A percentile compares a stretch with the other conserved stretches of the same genome.
Conservation (phyloP, 129 eudicot species). For the Tagetes erecta region DNA sequence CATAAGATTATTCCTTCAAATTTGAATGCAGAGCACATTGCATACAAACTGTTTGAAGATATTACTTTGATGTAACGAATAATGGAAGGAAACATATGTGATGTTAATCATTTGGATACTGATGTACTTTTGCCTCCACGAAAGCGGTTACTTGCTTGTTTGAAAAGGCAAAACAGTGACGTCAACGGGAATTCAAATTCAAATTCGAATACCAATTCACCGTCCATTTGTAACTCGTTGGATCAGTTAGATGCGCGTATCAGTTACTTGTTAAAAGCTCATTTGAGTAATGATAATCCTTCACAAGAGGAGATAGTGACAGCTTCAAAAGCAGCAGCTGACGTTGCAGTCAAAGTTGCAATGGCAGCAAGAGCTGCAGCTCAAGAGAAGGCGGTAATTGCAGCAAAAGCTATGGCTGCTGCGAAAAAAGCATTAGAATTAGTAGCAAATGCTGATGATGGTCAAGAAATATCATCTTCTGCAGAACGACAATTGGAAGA, state of each 20-base stretch:
- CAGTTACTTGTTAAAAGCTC: constrained; percentile 51
- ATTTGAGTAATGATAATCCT: constrained; percentile 49
- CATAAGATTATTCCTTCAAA: constrained; percentile 30
- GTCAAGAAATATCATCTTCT: constrained; percentile 29
- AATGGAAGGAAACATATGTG: constrained; percentile 64
- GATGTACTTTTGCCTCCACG: constrained; percentile 94
- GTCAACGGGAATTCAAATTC: constrained; percentile 16
- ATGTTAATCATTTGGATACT: constrained; percentile 56
- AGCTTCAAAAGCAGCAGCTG: constrained; percentile 61
- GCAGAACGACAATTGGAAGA: constrained; percentile 44
- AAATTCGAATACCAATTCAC: constrained; percentile 16
- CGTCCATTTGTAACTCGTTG: constrained; percentile 32
- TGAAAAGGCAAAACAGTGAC: constrained; percentile 71
- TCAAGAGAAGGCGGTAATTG: constrained; percentile 72
- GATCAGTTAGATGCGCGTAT: constrained; percentile 50
- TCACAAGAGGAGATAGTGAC: constrained; percentile 66
- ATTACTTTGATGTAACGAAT: constrained; percentile 41
- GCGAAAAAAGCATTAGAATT: constrained; percentile 83
- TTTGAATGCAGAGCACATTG: constrained; percentile 32
- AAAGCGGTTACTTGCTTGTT: constrained; percentile 77
- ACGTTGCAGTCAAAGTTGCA: constrained; percentile 60
- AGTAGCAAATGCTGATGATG: constrained; percentile 44
- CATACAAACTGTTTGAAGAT: constrained; percentile 23
- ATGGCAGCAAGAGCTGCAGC: constrained; percentile 71
- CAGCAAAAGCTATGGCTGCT: constrained; percentile 78